Base-by-base conservation (phyloP, 1,139 yeast genomes). In the Suhomyces bokatorum region DNA sequence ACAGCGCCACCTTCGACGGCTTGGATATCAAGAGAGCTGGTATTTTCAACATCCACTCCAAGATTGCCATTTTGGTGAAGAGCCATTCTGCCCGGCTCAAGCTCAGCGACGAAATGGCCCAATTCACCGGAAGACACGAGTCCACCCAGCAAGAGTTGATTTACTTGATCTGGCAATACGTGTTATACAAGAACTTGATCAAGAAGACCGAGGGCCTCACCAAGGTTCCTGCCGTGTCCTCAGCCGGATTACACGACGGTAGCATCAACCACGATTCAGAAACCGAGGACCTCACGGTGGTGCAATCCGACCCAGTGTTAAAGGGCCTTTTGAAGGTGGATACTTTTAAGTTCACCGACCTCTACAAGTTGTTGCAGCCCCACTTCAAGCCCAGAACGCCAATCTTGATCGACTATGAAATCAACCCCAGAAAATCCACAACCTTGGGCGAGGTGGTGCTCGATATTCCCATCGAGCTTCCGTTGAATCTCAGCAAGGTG, bases 101-200 rank as follows among this genome's bases (percentile, higher is more conserved):
- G 57, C 77, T 90, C 37, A 80, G 84, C 15, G 82, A 80, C 28
- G 67, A 69, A 30, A 75, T 93, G 65, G 73, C 91, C 3, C 77
- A 78, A 37, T 73, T 93, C 40, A 70, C 88, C 20, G 97, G 97
- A 12, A 76, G 82, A 41, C 71, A 75, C 32, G 95, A 88, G 61
- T 84, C 87, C 36, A 84, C 95, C 6, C 90, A 90, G 61, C 93
- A 93, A 47, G 97, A 88, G 46, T 85, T 95, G 33, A 81, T 93
- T 24, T 88, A 83, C 55, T 81, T 84, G 22, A 70, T 93, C 42
- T 93, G 97, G 91, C 93, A 88, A 64, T 93, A 93, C 62, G 85
- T 87, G 43, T 83, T 87, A 57, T 80, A 80, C 65, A 87, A 87
- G 46, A 81, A 84, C 51, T 71, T 89, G 53, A 77, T 73, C 52